Evolutionary conservation across 768 basidiomycete species (phyloP).

Genomic region (Russula foetens): DNA sequence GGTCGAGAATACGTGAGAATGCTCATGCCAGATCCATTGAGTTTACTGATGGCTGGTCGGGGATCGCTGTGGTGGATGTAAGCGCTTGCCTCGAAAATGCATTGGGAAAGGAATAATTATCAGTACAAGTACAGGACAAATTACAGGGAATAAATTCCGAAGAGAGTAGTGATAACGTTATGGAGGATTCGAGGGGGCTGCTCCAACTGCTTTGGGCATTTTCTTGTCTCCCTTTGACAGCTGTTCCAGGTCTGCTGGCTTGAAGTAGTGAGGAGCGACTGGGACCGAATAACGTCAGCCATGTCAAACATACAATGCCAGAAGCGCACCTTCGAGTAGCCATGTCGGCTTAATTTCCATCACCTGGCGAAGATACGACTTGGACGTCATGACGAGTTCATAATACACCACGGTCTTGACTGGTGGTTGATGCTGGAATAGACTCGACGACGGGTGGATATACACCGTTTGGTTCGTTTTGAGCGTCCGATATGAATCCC

Average conservation of each 20-base stretch:
- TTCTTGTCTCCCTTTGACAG: conserved; percentile 78
- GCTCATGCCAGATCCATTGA: background rate
- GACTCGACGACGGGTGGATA: conserved; percentile 90
- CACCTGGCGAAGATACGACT: conserved; percentile 95
- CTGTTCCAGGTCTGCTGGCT: conserved; percentile 73
- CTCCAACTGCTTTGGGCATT: conserved; percentile 77
- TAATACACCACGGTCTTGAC: conserved; percentile 88
- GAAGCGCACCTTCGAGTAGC: conserved; percentile 73
- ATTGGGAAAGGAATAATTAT: background rate
- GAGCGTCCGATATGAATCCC: conserved; percentile 93
- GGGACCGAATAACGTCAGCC: conserved; percentile 1
- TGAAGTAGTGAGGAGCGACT: conserved; percentile 98
- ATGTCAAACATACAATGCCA: background rate
- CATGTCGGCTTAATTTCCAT: conserved; percentile 98
- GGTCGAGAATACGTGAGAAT: background rate
- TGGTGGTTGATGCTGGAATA: conserved; percentile 95
- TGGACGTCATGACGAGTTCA: conserved; percentile 94
- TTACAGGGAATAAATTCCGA: background rate
- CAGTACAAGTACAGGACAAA: background rate
- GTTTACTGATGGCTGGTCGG: background rate
- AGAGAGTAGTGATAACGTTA: conserved; percentile 1
- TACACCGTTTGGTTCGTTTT: conserved; percentile 96
- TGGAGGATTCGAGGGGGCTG: conserved; percentile 13
- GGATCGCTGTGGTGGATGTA: background rate
- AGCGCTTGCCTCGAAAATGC: background rate